Evolutionary conservation across 2,329 filamentous ascomycete species (phyloP).

Genomic region (Curvularia lunata): DNA sequence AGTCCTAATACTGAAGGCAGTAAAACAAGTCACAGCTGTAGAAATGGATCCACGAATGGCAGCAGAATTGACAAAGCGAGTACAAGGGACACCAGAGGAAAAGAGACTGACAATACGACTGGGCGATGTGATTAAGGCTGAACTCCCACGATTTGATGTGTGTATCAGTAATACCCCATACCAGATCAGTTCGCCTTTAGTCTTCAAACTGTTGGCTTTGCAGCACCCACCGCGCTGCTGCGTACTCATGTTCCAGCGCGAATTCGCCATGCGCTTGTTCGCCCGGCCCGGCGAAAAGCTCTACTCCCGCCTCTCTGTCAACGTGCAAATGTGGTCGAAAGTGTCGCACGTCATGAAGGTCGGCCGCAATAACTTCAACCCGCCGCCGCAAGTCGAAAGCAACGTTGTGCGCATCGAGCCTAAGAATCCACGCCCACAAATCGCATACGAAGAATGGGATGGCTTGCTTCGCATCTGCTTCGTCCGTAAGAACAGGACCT

Average conservation of each 20-base stretch:
- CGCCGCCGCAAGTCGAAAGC: slow-evolving; percentile 89
- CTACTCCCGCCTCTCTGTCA: slow-evolving; percentile 89
- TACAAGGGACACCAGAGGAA: slow-evolving; percentile 80
- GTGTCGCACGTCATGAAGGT: slow-evolving; percentile 85
- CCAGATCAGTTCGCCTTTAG: slow-evolving; percentile 86
- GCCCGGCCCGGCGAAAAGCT: slow-evolving; percentile 87
- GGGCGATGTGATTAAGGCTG: slow-evolving; percentile 90
- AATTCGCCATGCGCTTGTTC: slow-evolving; percentile 89
- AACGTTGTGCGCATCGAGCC: slow-evolving; percentile 90
- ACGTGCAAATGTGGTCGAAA: slow-evolving; percentile 89
- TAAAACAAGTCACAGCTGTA: slow-evolving; percentile 82
- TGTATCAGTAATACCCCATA: slow-evolving; percentile 81
- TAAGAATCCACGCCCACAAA: slow-evolving; percentile 82
- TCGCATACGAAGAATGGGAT: slow-evolving; percentile 95
- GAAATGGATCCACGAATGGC: slow-evolving; percentile 97
- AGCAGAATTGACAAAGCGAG: slow-evolving; percentile 90
- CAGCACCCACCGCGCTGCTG: slow-evolving; percentile 81
- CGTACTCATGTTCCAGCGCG: slow-evolving; percentile 95
- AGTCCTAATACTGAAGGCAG: slow-evolving; percentile 84
- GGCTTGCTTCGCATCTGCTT: slow-evolving; percentile 84
- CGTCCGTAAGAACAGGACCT: slow-evolving; percentile 87
- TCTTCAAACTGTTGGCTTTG: slow-evolving; percentile 86
- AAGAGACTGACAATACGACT: slow-evolving; percentile 86
- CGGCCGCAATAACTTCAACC: slow-evolving; percentile 94
- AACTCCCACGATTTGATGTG: slow-evolving; percentile 76